These are phyloP conservation scores for Thuja plicata DNA, from an alignment of 83 land plant species.

Conservation along the genomic window DNA sequence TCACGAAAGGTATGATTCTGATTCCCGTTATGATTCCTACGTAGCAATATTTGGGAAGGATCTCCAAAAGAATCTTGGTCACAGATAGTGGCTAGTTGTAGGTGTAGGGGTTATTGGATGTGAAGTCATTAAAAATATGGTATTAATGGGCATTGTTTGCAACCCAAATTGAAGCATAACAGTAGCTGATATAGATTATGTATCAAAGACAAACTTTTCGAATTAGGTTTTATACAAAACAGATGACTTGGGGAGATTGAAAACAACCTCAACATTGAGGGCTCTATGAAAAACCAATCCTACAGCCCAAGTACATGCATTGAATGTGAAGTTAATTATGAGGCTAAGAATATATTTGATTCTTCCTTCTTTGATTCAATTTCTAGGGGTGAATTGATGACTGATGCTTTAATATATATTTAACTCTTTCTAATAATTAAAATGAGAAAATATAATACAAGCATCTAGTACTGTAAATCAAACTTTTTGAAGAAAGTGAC, in stretches of 20 bases:
- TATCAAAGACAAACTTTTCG: too few species aligned
- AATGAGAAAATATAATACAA: background rate
- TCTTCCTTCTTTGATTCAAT: conserved; percentile 51
- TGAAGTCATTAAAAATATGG: too few species aligned
- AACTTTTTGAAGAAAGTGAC: background rate
- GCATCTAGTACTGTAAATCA: background rate
- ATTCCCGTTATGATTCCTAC: too few species aligned
- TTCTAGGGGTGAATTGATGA: conserved; percentile 9
- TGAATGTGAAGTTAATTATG: conserved; percentile 50
- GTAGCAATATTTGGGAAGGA: too few species aligned
- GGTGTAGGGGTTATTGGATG: too few species aligned
- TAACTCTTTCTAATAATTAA: background rate
- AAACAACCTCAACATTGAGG: conserved; percentile 48
- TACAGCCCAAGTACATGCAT: conserved; percentile 45
- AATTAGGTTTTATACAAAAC: conserved; percentile 43
- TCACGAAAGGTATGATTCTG: too few species aligned
- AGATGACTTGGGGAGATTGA: conserved; percentile 43
- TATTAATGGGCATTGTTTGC: too few species aligned
- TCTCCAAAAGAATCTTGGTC: too few species aligned
- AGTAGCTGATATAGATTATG: too few species aligned
- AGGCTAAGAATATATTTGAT: conserved; percentile 47
- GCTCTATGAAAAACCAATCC: conserved; percentile 57
- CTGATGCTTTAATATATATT: too few species aligned
- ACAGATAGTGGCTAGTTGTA: too few species aligned
- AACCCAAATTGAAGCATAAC: too few species aligned